A percentile compares a stretch with the other conserved stretches of the same genome.
Conservation (phyloP, 2,329 filamentous ascomycete species). For the Colletotrichum destructivum region DNA sequence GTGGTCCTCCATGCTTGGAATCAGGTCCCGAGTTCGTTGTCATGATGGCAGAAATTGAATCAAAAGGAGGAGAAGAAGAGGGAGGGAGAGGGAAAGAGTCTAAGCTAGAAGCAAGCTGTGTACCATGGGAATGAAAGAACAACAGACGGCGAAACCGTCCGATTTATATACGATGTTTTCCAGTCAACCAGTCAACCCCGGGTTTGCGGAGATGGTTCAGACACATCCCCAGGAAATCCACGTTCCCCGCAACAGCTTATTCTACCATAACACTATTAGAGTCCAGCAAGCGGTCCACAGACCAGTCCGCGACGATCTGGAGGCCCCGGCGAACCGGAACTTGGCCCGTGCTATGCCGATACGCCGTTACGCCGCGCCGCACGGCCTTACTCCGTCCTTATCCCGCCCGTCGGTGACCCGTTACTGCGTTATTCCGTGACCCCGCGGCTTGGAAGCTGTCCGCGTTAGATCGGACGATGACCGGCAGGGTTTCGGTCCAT, state of each 20-base stretch:
- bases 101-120: neutral
- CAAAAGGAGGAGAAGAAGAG: neutral
- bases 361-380: slow-evolving; percentile 23
- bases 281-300: neutral
- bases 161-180: slow-evolving; percentile 6
- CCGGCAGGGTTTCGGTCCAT: neutral
- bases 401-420: slow-evolving; percentile 15
- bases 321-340: slow-evolving; percentile 17
- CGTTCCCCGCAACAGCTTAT: slow-evolving; percentile 26
- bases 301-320: slow-evolving; percentile 1
- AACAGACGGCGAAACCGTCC: neutral
- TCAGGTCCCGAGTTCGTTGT: neutral
- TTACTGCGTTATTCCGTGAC: slow-evolving; percentile 28
- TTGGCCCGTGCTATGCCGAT: slow-evolving; percentile 34
- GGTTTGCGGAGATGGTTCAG: slow-evolving; percentile 23
- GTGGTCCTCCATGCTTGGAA: slow-evolving; percentile 11
- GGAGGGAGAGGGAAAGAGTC: too few relatives aligned
- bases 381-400: neutral
- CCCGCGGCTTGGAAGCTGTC: slow-evolving; percentile 20
- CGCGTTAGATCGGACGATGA: slow-evolving; percentile 21
- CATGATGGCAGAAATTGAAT: neutral
- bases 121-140: neutral
- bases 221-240: slow-evolving; percentile 15
- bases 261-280: neutral
- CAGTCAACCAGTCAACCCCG: neutral